A percentile compares a stretch with the other conserved stretches of the same genome.
Evolutionary conservation across 2,329 filamentous ascomycete genomes (phyloP).

Genomic region (Emergomyces orientalis): DNA sequence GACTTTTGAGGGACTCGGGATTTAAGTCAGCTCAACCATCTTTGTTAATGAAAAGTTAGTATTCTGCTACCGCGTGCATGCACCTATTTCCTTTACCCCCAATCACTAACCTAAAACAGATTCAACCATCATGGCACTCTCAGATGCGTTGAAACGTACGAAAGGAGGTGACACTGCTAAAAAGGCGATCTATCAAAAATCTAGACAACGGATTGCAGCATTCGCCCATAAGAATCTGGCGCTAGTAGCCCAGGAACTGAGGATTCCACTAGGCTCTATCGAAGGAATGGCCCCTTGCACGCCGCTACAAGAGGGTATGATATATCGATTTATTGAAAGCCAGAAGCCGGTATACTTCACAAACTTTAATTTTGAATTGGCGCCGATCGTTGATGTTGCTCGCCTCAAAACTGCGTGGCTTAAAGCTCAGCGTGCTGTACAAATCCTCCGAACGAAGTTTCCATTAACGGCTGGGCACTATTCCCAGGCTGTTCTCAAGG

Average conservation of each 20-base stretch:
- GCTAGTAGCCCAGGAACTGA: constrained; percentile 45
- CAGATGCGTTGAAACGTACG: constrained; percentile 20
- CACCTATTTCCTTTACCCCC: constrained; percentile 43
- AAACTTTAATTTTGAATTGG: constrained; percentile 55
- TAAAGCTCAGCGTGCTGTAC: constrained; percentile 41
- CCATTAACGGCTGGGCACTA: constrained; percentile 64
- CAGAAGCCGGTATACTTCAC: constrained; percentile 63
- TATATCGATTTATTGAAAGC: constrained; percentile 57
- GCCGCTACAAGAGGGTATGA: constrained; percentile 75
- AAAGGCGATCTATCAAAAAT: constrained; percentile 34
- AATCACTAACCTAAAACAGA: constrained; percentile 16
- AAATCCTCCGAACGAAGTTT: constrained; percentile 66
- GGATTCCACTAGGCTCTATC: constrained; percentile 45
- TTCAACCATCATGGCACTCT: constrained; percentile 34
- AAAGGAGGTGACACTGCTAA: constrained; percentile 6
- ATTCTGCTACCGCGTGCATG: neutral
- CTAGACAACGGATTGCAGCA: constrained; percentile 54
- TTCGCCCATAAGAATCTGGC: constrained; percentile 53
- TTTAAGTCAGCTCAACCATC: constrained; percentile 54
- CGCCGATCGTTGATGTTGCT: constrained; percentile 34
- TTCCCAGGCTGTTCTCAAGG: constrained; percentile 58
- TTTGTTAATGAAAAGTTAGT: constrained; percentile 53
- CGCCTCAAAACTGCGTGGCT: constrained; percentile 52
- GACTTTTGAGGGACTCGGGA: constrained; percentile 53
- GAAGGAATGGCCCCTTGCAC: constrained; percentile 76